Conservation (phyloP, 1,139 yeast genomes). For the Saccharomycopsis hybrid region DNA sequence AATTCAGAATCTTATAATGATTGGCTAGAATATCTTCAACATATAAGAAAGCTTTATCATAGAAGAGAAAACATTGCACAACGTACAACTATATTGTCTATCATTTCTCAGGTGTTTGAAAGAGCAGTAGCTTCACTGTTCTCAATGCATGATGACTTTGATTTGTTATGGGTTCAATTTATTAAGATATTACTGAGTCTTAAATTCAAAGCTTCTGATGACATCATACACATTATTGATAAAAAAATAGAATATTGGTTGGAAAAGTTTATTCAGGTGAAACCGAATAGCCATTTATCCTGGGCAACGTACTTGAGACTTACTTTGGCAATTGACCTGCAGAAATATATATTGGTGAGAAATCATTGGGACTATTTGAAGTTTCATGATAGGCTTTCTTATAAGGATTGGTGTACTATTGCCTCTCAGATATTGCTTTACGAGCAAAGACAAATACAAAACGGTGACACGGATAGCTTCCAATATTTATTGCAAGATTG, state of each 20-base stretch:
- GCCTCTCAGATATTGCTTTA: not conserved
- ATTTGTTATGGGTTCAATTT: not conserved
- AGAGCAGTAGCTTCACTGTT: no score
- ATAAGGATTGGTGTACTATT: not conserved
- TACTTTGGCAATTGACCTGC: not conserved
- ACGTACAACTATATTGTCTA: not conserved
- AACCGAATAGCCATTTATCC: not conserved
- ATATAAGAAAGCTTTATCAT: not conserved
- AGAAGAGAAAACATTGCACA: not conserved
- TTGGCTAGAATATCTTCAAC: constrained; percentile 1
- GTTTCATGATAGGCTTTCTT: not conserved
- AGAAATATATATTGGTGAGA: not conserved
- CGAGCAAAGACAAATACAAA: not conserved
- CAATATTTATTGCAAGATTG: constrained; percentile 5
- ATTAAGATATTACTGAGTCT: not conserved
- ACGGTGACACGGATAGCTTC: not conserved
- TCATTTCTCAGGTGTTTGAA: not conserved
- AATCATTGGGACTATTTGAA: not conserved
- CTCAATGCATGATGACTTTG: not conserved
- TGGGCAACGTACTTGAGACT: no score
- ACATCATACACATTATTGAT: not conserved
- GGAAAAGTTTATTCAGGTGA: no score
- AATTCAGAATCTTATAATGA: no score
- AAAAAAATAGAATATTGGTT: not conserved
- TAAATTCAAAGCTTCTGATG: not conserved